Base-by-base conservation (phyloP, 768 basidiomycete genomes). In the Lactarius quietus region DNA sequence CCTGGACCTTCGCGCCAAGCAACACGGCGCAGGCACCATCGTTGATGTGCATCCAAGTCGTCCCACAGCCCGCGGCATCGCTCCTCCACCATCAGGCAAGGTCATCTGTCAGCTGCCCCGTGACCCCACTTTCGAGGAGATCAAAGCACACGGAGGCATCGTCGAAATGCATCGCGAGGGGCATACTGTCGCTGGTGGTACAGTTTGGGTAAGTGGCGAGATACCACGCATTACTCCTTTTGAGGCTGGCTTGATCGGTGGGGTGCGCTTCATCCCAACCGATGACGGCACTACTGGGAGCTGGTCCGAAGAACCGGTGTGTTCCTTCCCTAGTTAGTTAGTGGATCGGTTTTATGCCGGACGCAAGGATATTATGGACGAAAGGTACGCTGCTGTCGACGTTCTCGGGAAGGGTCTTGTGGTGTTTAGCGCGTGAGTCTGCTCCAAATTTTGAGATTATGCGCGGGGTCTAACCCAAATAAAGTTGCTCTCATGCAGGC, bases 361-460 rank as follows among this genome's bases (percentile, higher is more conserved):
- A 10, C 23, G 33, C 5, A 63, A 93, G 89, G 80, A 87, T 57
- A 85, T 94, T 68, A 85, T 88, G 85, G 92, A 93, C 69, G 93
- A 94, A 72, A 80, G 93, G 28, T 94, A 93, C 72, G 85, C 83
- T 56, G 86, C 78, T 0, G 76, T 93, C 29, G 90, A 93, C 73
- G 87, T 94, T 0, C 79, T 80, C n/a, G 91, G 89, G 9, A 93
- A 91, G 72, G 92, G 92, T 1, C 75, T 93, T 60, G 82, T 93
- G 28, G 80, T 94, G 62, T 92, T 95, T 75, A 92, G 89, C 78
- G 86, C 93, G 87, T 91, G 65, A 74, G 90, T 81, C 14, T 38
- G 26, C 45, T 48, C 57, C 28, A 35, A 14, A 31, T 48, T 35
- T 8, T 17, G 38, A 28, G 38, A 51, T 3, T 7, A 23, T 26